Evolutionary conservation across 2,329 filamentous ascomycete genomes (phyloP), one percentile per base, ranked within the genome.

Genomic region (Colletotrichum lentis): DNA sequence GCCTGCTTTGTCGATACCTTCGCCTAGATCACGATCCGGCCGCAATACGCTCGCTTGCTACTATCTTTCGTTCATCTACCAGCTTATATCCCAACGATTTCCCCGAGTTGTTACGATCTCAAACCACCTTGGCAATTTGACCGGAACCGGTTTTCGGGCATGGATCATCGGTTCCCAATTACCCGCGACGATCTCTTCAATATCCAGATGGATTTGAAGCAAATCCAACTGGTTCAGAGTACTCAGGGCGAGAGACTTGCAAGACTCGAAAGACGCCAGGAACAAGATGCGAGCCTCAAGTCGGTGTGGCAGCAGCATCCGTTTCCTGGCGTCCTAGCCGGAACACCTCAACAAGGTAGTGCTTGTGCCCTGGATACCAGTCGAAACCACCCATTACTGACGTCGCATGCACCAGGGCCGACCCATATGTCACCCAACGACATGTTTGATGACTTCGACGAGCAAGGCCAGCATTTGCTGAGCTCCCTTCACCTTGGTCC

Each of bases 221-320:
- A 90, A 78, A 82, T 91, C 69, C 88, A 91, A 73, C 82, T 86
- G 75, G 81, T 87, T 69, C 88, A 90, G 77, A 84, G 80, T 71
- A 86, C 83, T 73, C 88, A 91, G 78, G 83, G 85, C 66, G 89
- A 91, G 71, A 82, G 89, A 75, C 77, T 91, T 62, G 78, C 85
- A 69, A 82, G 87, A 70, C 77, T 91, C 59, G 89, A 91, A 76
- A 89, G 88, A 74, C 87, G 88, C 54, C 88, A 90, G 75, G 88
- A 88, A 41, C 88, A 90, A 72, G 88, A 91, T 79, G 86, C 87
- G 57, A 85, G 87, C 39, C 80, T 91, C 69, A 96, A 95, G 79
- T 97, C 92, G 69, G 91, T 96, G 64, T 99, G 96, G 96, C 90
- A 91, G 71, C 90, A 91, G 71, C 97, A 94, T 64, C 94, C 94